Conservation (phyloP, 352 stramenopile genomes). For the Globisporangium canariense region DNA sequence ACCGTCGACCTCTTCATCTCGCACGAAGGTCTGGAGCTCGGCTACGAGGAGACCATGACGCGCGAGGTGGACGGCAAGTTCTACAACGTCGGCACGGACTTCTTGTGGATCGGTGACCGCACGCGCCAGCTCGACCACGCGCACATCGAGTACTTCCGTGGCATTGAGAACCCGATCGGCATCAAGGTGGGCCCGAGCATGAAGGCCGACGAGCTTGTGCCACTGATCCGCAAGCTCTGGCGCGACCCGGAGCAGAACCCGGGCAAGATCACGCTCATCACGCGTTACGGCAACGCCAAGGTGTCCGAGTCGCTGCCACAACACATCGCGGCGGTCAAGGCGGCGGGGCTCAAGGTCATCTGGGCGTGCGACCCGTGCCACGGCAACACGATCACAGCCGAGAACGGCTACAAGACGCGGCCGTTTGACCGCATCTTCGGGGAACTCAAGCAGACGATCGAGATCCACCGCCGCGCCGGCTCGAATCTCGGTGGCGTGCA, state of each 20-base stretch:
- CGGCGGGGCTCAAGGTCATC: slow-evolving; percentile 92
- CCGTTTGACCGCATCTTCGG: slow-evolving; percentile 95
- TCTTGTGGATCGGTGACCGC: slow-evolving; percentile 98
- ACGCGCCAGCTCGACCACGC: slow-evolving; percentile 97
- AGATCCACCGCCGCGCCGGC: slow-evolving; percentile 95
- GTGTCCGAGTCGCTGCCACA: slow-evolving; percentile 90
- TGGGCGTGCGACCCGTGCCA: slow-evolving; percentile 96
- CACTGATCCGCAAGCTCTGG: slow-evolving; percentile 95
- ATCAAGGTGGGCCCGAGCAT: slow-evolving; percentile 98
- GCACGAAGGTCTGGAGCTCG: slow-evolving; percentile 98
- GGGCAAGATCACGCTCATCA: slow-evolving; percentile 97
- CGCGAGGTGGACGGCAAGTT: slow-evolving; percentile 92
- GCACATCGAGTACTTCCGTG: slow-evolving; percentile 98
- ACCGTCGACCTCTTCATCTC: slow-evolving; percentile 97
- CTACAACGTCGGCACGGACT: slow-evolving; percentile 98
- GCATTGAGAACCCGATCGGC: slow-evolving; percentile 97
- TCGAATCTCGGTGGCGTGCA: slow-evolving; percentile 93
- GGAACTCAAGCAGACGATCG: slow-evolving; percentile 97
- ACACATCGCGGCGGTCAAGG: slow-evolving; percentile 95
- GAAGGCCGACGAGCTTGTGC: slow-evolving; percentile 92
- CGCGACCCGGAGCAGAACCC: slow-evolving; percentile 89
- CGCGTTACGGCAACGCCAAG: slow-evolving; percentile 96
- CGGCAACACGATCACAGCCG: slow-evolving; percentile 98
- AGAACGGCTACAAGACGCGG: slow-evolving; percentile 96
- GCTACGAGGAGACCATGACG: slow-evolving; percentile 98